Conservation (phyloP, 306 rosid genomes). For the Rosa multiflora region DNA sequence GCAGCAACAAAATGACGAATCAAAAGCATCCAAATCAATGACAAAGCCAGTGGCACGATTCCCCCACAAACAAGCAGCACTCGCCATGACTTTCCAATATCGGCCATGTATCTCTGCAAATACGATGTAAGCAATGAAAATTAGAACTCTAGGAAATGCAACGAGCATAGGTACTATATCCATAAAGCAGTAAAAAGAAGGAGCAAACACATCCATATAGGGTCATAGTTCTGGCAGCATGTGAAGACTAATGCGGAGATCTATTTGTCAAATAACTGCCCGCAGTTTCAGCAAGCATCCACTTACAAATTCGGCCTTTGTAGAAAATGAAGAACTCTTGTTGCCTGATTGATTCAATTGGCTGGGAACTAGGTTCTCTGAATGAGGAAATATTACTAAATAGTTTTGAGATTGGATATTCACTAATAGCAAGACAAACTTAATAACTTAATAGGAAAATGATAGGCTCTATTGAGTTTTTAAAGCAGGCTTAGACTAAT, state of each 20-base stretch:
- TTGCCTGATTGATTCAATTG: neutral
- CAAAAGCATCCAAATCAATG: slow-evolving; percentile 92
- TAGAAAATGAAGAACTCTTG: neutral
- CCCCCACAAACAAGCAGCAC: slow-evolving; percentile 97
- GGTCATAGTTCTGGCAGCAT: neutral
- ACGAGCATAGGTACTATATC: neutral
- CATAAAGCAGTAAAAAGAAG: neutral
- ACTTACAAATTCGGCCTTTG: neutral
- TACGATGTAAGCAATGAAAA: slow-evolving; percentile 8
- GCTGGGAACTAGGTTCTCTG: slow-evolving; percentile 5
- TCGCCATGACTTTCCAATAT: slow-evolving; percentile 94
- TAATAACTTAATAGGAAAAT: neutral
- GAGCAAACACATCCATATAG: neutral
- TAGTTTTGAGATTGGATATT: neutral
- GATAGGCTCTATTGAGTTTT: neutral
- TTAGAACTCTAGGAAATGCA: neutral
- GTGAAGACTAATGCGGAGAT: neutral
- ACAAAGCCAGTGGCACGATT: slow-evolving; percentile 80
- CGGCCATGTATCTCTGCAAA: slow-evolving; percentile 96
- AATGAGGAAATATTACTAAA: neutral
- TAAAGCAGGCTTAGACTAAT: slow-evolving; percentile 3
- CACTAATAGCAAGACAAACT: neutral
- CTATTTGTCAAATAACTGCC: neutral
- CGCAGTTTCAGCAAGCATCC: neutral
- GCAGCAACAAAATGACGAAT: slow-evolving; percentile 94